A percentile compares a stretch with the other conserved stretches of the same genome.
These are phyloP conservation scores for Leccinum subtestaceum DNA, from an alignment of 768 basidiomycete genomes.

Conservation along the genomic window DNA sequence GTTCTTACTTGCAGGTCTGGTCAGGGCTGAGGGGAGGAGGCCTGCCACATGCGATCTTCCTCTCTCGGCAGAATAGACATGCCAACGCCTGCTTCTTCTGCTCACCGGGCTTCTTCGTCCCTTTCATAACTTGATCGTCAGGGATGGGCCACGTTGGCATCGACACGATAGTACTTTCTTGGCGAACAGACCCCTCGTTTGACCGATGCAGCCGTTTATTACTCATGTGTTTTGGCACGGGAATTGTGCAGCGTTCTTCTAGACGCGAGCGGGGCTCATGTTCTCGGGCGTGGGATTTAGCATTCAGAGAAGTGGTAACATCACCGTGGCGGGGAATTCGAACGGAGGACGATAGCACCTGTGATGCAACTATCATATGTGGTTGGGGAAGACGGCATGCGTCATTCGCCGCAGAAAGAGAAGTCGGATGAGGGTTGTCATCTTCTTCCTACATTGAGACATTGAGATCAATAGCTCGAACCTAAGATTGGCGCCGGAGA, in stretches of 20 bases:
- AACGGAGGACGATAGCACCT: conserved; percentile 13
- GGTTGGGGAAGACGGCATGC: conserved; percentile 23
- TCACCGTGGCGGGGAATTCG: conserved; percentile 16
- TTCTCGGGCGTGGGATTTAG: conserved; percentile 18
- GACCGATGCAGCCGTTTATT: conserved; percentile 31
- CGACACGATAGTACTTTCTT: conserved; percentile 23
- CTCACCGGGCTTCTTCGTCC: conserved; percentile 33
- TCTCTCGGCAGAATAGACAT: conserved; percentile 48
- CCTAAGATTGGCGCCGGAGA: conserved; percentile 28
- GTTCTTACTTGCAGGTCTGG: conserved; percentile 47
- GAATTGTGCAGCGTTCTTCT: conserved; percentile 23
- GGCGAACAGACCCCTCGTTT: conserved; percentile 29
- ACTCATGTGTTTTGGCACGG: conserved; percentile 20
- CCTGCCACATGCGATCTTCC: conserved; percentile 50
- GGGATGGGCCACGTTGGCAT: conserved; percentile 34
- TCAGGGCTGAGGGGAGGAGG: conserved; percentile 37
- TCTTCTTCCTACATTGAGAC: conserved; percentile 31
- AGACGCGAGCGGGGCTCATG: conserved; percentile 22
- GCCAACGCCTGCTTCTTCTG: conserved; percentile 47
- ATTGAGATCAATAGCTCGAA: conserved; percentile 24
- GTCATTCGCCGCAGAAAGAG: conserved; percentile 22
- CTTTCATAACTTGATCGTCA: conserved; percentile 33
- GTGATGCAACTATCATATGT: conserved; percentile 26
- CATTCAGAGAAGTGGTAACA: conserved; percentile 5
- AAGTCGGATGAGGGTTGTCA: conserved; percentile 17